phyloP scores from a whole-genome alignment of 352 stramenopile species.

The Globisporangium alternatum region DNA sequence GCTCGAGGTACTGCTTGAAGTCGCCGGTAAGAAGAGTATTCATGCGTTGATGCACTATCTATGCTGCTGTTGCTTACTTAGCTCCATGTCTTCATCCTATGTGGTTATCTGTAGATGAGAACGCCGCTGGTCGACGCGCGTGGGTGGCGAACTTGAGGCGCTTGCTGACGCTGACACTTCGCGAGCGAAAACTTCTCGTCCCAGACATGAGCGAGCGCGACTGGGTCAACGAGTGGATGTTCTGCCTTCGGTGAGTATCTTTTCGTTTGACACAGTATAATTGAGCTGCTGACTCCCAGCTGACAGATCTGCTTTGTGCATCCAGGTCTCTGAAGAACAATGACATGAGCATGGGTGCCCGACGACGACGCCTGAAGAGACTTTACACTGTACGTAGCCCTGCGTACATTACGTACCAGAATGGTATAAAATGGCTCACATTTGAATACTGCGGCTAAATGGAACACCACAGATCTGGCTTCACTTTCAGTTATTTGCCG shows the following conservation, averaged over 20 bases:
- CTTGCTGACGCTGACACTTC: conserved; percentile 45
- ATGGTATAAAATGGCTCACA: not conserved
- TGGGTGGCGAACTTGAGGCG: conserved; percentile 62
- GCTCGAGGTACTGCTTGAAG: conserved; percentile 66
- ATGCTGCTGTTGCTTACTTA: not conserved
- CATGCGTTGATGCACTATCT: not conserved
- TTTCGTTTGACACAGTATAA: not conserved
- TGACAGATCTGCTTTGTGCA: not conserved
- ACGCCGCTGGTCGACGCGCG: conserved; percentile 59
- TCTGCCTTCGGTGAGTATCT: conserved; percentile 49
- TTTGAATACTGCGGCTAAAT: not conserved
- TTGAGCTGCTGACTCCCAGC: conserved; percentile 1
- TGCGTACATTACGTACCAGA: not conserved
- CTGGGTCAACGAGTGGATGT: conserved; percentile 82
- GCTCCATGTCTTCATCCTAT: not conserved
- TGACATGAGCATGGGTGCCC: conserved; percentile 30
- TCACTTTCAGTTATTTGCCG: conserved; percentile 71
- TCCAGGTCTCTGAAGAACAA: conserved; percentile 37
- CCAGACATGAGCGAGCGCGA: conserved; percentile 61
- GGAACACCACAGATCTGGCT: conserved; percentile 54
- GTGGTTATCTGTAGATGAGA: conserved; percentile 41
- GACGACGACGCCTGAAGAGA: conserved; percentile 47
- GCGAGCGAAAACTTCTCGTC: conserved; percentile 51
- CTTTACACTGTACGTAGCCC: conserved; percentile 49
- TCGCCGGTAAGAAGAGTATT: conserved; percentile 26